A percentile compares a stretch with the other conserved stretches of the same genome.
Conservation (phyloP, 164 flowering plant species). For the Aristolochia fimbriata region DNA sequence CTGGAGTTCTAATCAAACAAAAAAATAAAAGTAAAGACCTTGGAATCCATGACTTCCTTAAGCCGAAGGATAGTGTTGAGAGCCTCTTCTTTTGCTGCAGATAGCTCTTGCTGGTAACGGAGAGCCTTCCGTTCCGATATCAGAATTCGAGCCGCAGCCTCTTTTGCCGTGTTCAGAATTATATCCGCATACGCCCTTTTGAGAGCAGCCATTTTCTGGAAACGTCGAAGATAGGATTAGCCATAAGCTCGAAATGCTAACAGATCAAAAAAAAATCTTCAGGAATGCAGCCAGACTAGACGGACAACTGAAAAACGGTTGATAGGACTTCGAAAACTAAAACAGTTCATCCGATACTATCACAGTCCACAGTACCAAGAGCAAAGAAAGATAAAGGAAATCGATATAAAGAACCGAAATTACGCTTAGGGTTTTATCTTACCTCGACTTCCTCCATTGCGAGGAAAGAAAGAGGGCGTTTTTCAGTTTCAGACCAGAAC, state of each 20-base stretch:
- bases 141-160: constrained; percentile 78
- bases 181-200: constrained; percentile 84
- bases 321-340: not conserved
- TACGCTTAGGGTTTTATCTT: not conserved
- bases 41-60: constrained; percentile 59
- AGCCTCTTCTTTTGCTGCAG: constrained; percentile 51
- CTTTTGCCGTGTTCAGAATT: constrained; percentile 69
- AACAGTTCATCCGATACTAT: not conserved
- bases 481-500: constrained; percentile 2
- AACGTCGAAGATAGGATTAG: not conserved
- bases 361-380: not conserved
- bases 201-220: constrained; percentile 25
- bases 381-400: not conserved
- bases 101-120: constrained; percentile 43
- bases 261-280: not conserved
- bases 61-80: constrained; percentile 52
- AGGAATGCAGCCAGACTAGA: not conserved
- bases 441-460: constrained; percentile 8
- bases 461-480: not conserved
- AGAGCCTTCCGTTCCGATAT: constrained; percentile 54
- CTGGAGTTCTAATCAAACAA: not conserved
- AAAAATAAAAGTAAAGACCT: constrained; percentile 29
- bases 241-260: not conserved
- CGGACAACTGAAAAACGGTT: not conserved
- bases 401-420: not conserved